A percentile compares a stretch with the other conserved stretches of the same genome.
Conservation (phyloP, 768 basidiomycete species). For the Boletus subparvulus region DNA sequence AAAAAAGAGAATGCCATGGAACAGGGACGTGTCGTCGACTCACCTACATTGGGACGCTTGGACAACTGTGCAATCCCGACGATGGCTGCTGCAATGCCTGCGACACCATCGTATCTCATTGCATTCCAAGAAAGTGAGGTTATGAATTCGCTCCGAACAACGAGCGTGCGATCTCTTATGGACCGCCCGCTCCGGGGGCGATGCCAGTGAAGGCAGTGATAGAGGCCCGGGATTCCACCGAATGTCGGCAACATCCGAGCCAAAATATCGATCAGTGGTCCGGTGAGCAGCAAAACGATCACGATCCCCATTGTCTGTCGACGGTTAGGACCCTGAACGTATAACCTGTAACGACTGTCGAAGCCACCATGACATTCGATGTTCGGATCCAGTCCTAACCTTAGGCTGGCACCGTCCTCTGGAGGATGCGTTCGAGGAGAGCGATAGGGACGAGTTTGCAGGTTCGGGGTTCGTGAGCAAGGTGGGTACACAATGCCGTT, state of each 20-base stretch:
- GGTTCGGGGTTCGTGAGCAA: constrained; percentile 47
- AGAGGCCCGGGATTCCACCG: no score
- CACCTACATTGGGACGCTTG: not conserved
- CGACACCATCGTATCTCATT: not conserved
- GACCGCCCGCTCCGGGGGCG: no score
- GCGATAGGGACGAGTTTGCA: constrained; percentile 75
- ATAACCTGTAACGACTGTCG: no score
- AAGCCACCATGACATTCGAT: no score
- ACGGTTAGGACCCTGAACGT: no score
- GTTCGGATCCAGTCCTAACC: no score
- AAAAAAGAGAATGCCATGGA: no score
- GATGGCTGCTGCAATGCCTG: not conserved
- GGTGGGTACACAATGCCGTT: constrained; percentile 1
- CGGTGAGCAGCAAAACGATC: no score
- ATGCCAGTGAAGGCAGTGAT: not conserved
- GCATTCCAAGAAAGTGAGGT: not conserved
- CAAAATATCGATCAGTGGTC: no score
- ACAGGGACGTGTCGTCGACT: not conserved
- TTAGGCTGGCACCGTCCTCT: no score
- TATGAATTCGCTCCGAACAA: not conserved
- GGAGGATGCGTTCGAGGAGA: constrained; percentile 83
- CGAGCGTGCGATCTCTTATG: no score
- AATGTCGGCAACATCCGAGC: not conserved
- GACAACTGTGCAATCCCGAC: not conserved
- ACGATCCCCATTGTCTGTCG: no score